phyloP scores from a whole-genome alignment of 139 green algal species.

The Dunaliella primolecta region DNA sequence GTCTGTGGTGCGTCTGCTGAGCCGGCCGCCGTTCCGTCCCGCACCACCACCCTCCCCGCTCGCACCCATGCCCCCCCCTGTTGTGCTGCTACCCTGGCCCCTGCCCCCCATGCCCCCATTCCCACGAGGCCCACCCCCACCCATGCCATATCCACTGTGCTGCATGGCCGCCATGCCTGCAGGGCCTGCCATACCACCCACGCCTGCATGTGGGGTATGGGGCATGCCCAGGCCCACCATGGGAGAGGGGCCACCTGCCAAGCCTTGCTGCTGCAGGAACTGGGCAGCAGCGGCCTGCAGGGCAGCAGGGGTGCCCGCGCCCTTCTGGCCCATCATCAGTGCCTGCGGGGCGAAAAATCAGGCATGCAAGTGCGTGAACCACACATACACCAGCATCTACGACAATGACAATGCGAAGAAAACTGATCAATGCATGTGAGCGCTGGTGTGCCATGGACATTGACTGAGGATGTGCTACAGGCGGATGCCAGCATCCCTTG shows the following conservation, averaged over 20 bases:
- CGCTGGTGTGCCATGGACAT: too few relatives aligned
- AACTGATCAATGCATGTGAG: too few relatives aligned
- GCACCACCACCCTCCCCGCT: constrained; percentile 2
- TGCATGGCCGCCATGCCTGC: too few relatives aligned
- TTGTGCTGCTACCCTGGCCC: constrained; percentile 8
- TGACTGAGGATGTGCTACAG: too few relatives aligned
- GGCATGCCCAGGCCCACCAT: too few relatives aligned
- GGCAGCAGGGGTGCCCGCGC: neutral
- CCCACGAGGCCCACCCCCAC: neutral
- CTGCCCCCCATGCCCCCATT: neutral
- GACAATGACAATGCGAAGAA: too few relatives aligned
- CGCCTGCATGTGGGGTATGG: too few relatives aligned
- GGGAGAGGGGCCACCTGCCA: constrained; percentile 20
- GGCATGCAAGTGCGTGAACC: neutral
- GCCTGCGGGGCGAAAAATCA: too few relatives aligned
- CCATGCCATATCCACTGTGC: neutral
- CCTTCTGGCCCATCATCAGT: constrained; percentile 13
- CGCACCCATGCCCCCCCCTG: neutral
- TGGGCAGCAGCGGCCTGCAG: constrained; percentile 30
- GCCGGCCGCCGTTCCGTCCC: constrained; percentile 50
- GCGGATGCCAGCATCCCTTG: too few relatives aligned
- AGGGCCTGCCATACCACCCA: too few relatives aligned
- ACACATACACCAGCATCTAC: too few relatives aligned
- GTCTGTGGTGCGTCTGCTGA: constrained; percentile 67
- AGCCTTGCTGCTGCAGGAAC: constrained; percentile 36